Conservation (phyloP, 441 rosid genomes). For the Biscutella laevigata region DNA sequence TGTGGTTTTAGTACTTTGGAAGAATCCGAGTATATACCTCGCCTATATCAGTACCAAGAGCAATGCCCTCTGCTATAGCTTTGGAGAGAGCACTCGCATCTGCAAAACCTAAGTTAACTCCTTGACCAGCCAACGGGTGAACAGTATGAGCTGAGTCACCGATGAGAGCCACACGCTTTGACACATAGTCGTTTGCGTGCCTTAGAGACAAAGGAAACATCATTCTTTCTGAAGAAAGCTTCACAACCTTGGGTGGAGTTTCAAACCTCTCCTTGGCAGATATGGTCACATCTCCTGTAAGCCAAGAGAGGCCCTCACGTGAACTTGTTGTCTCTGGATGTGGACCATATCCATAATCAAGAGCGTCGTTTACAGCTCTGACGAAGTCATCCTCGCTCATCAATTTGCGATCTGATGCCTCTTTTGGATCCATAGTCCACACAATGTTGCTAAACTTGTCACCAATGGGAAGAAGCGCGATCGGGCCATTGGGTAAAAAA, state of each 20-base stretch:
- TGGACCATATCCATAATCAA: conserved; percentile 80
- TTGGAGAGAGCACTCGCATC: conserved; percentile 75
- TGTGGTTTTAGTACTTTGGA: conserved; percentile 24
- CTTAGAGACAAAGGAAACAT: conserved; percentile 74
- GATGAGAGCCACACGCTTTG: conserved; percentile 62
- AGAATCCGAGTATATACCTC: conserved; percentile 42
- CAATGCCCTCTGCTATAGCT: conserved; percentile 65
- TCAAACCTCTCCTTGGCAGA: conserved; percentile 56
- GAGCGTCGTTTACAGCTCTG: conserved; percentile 66
- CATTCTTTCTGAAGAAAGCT: conserved; percentile 76
- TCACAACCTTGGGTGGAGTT: conserved; percentile 70
- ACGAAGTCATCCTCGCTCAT: conserved; percentile 72
- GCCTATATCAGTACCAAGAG: conserved; percentile 78
- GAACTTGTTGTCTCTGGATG: conserved; percentile 51
- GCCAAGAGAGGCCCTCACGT: conserved; percentile 48
- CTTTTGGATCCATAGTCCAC: conserved; percentile 86
- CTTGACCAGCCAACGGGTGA: conserved; percentile 96
- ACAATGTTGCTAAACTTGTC: conserved; percentile 87
- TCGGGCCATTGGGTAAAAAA: conserved; percentile 83
- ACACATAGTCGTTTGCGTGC: conserved; percentile 65
- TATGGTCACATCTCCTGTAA: conserved; percentile 32
- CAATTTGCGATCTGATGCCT: conserved; percentile 50
- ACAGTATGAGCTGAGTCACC: conserved; percentile 95
- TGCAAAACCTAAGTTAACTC: conserved; percentile 89
- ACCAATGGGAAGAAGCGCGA: conserved; percentile 81